Evolutionary conservation across 345 rosid species (phyloP).

Genomic region (Lumnitzera racemosa): DNA sequence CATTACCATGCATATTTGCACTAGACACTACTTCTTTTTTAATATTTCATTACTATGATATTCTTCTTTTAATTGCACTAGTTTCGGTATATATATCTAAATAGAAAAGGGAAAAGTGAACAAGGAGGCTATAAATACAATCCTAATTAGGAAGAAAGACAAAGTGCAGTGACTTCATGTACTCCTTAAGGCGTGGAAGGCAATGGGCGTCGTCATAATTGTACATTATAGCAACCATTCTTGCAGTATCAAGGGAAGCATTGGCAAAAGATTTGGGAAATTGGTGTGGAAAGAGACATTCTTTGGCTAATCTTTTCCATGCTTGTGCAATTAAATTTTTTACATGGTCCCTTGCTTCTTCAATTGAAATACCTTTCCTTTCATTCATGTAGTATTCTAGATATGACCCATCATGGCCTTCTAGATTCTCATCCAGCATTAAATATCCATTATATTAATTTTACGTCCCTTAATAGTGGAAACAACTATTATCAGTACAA

Average conservation of each 20-base stretch:
- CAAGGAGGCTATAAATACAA: too few relatives aligned
- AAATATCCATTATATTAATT: too few relatives aligned
- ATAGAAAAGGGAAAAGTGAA: too few relatives aligned
- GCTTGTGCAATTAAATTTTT: conserved; percentile 29
- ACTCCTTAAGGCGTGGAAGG: conserved; percentile 33
- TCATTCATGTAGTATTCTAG: conserved; percentile 49
- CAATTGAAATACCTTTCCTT: conserved; percentile 16
- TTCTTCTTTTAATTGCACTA: too few relatives aligned
- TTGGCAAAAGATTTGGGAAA: conserved; percentile 26
- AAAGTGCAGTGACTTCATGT: conserved; percentile 13
- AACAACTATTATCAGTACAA: too few relatives aligned
- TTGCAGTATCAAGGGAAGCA: conserved; percentile 38
- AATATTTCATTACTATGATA: too few relatives aligned
- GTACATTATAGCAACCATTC: conserved; percentile 54
- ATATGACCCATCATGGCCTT: conserved; percentile 44
- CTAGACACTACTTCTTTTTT: too few relatives aligned
- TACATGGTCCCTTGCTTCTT: conserved; percentile 26
- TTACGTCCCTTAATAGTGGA: too few relatives aligned
- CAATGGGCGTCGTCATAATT: conserved; percentile 25
- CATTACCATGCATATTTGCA: too few relatives aligned
- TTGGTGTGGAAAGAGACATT: conserved; percentile 29
- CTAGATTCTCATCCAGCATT: conserved; percentile 13
- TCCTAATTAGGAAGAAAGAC: too few relatives aligned
- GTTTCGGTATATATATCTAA: too few relatives aligned
- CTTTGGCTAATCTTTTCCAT: conserved; percentile 49